Conservation (phyloP, 805 yeast species). For the Teunomyces panamensis region DNA sequence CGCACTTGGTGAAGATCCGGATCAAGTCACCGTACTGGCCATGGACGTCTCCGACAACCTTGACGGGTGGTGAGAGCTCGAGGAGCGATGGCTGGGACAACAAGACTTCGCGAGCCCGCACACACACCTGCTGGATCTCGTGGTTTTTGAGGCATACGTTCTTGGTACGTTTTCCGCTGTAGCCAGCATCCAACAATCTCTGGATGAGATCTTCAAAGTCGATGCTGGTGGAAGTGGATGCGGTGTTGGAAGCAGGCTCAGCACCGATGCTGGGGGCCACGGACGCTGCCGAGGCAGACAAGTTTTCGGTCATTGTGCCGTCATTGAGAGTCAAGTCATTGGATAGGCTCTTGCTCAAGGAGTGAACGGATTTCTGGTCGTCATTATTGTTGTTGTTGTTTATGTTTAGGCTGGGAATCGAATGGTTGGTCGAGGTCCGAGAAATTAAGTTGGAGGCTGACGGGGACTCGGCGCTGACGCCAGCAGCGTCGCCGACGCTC, state of each 20-base stretch:
- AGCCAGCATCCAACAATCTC: conserved; percentile 90
- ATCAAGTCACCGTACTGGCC: conserved; percentile 93
- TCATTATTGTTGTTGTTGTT: not conserved
- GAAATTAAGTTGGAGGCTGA: conserved; percentile 13
- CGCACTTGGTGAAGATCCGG: conserved; percentile 90
- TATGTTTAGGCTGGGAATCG: conserved; percentile 12
- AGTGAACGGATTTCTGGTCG: not conserved
- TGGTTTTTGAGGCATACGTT: conserved; percentile 81
- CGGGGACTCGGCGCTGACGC: conserved; percentile 4
- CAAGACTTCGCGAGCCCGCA: conserved; percentile 84
- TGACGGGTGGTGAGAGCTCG: conserved; percentile 83
- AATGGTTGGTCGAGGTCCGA: conserved; percentile 25
- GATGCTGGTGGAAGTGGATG: conserved; percentile 12
- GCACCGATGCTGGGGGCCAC: not conserved
- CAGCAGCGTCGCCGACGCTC: conserved; percentile 6
- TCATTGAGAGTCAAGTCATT: conserved; percentile 1
- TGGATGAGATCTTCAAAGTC: conserved; percentile 89
- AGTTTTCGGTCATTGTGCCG: not conserved
- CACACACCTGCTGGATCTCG: conserved; percentile 86
- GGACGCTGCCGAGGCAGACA: not conserved
- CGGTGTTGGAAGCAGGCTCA: not conserved
- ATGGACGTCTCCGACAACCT: conserved; percentile 91
- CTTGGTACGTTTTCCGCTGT: conserved; percentile 90
- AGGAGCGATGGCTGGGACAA: conserved; percentile 85
- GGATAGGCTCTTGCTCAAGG: conserved; percentile 1